Conservation (phyloP, 371 early-diverging fungal genomes). For the Lichtheimia ramosa region DNA sequence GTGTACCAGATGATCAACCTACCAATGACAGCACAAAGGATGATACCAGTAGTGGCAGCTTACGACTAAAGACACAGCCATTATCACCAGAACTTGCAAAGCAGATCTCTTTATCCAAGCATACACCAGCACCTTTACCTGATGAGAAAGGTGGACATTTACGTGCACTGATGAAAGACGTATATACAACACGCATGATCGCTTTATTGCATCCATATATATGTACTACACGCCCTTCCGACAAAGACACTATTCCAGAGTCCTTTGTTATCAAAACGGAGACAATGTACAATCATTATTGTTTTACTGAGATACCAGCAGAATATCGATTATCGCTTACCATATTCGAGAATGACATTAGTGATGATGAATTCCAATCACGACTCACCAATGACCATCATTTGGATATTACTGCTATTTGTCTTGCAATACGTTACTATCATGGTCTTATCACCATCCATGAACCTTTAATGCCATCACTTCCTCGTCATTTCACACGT, state of each 20-base stretch:
- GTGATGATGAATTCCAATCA: conserved; percentile 24
- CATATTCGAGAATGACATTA: conserved; percentile 28
- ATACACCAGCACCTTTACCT: conserved; percentile 16
- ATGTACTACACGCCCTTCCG: conserved; percentile 15
- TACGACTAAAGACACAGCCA: too few species aligned
- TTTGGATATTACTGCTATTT: conserved; percentile 20
- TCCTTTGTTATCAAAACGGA: conserved; percentile 24
- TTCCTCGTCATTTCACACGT: conserved; percentile 2
- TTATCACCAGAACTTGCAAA: conserved; percentile 1
- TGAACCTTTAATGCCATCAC: conserved; percentile 31
- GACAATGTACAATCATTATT: conserved; percentile 17
- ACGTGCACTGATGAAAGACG: conserved; percentile 25
- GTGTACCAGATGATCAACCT: conserved; percentile 19
- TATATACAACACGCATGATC: conserved; percentile 12
- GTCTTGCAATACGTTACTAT: conserved; percentile 22
- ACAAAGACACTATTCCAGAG: conserved; percentile 22
- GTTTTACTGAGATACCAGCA: conserved; percentile 18
- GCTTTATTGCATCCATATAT: conserved; percentile 17
- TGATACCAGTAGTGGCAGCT: background rate
- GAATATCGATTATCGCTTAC: conserved; percentile 19
- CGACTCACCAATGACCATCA: conserved; percentile 17
- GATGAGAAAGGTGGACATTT: conserved; percentile 19
- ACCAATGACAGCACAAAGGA: background rate
- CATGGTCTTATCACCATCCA: conserved; percentile 26
- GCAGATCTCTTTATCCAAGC: background rate